phyloP scores from a whole-genome alignment of 1,284 basidiomycete species.

The Mycosarcoma mackinlayi region DNA sequence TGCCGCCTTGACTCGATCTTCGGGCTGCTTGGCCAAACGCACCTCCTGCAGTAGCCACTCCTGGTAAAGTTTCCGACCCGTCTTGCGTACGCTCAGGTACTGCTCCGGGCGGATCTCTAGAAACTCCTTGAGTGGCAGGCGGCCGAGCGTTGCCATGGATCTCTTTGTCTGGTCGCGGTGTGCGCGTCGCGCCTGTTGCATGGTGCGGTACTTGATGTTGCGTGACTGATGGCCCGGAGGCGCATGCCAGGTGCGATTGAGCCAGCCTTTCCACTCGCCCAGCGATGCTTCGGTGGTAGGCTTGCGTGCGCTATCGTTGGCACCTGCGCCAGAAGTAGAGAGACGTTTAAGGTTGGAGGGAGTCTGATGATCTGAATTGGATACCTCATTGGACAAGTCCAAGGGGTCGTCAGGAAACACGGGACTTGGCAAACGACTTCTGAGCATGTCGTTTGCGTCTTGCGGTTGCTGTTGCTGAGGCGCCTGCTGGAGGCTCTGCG shows the following conservation, averaged over 20 bases:
- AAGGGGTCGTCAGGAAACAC: conserved; percentile 47
- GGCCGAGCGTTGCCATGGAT: conserved; percentile 53
- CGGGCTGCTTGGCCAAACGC: conserved; percentile 53
- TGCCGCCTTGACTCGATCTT: conserved; percentile 51
- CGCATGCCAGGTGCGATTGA: conserved; percentile 44
- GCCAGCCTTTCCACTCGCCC: conserved; percentile 50
- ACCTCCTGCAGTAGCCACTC: conserved; percentile 57
- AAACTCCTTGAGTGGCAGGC: conserved; percentile 54
- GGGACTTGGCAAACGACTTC: conserved; percentile 44
- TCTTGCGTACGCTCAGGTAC: conserved; percentile 53
- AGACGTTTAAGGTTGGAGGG: conserved; percentile 34
- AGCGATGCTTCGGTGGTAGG: conserved; percentile 28
- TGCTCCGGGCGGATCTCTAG: conserved; percentile 53
- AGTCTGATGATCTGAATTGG: conserved; percentile 24
- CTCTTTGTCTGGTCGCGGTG: conserved; percentile 47
- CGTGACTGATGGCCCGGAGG: conserved; percentile 36
- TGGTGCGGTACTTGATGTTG: conserved; percentile 45
- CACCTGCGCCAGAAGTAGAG: conserved; percentile 21
- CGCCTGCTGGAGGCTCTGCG: conserved; percentile 15
- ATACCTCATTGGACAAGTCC: conserved; percentile 33
- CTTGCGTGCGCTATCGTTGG: conserved; percentile 32
- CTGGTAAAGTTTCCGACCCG: conserved; percentile 49
- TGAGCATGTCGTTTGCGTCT: conserved; percentile 29
- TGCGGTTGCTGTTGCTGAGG: conserved; percentile 24
- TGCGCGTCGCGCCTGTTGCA: conserved; percentile 45